A percentile compares a stretch with the other conserved stretches of the same genome.
These are phyloP conservation scores for Hymenoscyphus scutula DNA, from an alignment of 2,329 filamentous ascomycete species.

Conservation along the genomic window DNA sequence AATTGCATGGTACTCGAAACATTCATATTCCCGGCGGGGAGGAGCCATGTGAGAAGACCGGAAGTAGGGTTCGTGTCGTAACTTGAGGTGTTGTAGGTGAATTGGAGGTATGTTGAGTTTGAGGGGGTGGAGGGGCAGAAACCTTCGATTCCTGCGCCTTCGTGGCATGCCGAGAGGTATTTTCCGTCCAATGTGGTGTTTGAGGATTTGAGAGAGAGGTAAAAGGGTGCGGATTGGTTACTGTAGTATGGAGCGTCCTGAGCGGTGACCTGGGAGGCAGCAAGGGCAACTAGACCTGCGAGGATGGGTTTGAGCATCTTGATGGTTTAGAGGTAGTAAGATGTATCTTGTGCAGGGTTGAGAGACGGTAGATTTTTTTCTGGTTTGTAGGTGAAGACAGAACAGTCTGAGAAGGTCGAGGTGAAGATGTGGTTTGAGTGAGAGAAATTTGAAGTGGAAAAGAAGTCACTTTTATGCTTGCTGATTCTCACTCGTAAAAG, in stretches of 20 bases:
- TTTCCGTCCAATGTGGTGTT: constrained; percentile 40
- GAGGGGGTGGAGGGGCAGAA: constrained; percentile 39
- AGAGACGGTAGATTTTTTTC: not conserved
- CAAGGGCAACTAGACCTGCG: constrained; percentile 23
- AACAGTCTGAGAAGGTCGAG: too few relatives aligned
- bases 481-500: not conserved
- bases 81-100: constrained; percentile 34
- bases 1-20: constrained; percentile 40
- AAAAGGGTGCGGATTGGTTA: constrained; percentile 44
- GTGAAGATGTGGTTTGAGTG: not conserved
- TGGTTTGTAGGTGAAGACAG: not conserved
- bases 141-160: constrained; percentile 47
- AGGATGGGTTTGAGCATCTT: constrained; percentile 28
- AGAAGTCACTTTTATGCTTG: not conserved
- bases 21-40: constrained; percentile 30
- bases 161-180: constrained; percentile 44
- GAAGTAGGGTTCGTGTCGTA: constrained; percentile 11
- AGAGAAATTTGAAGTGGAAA: not conserved
- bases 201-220: constrained; percentile 40
- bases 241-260: constrained; percentile 25
- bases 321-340: not conserved
- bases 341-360: too few relatives aligned
- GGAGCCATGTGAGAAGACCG: constrained; percentile 28
- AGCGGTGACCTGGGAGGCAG: constrained; percentile 23
- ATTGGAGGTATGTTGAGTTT: constrained; percentile 20